Evolutionary conservation across 169 alveolate genomes (phyloP), one percentile per base, ranked within the genome.

Genomic region (Cryptosporidium meleagridis): DNA sequence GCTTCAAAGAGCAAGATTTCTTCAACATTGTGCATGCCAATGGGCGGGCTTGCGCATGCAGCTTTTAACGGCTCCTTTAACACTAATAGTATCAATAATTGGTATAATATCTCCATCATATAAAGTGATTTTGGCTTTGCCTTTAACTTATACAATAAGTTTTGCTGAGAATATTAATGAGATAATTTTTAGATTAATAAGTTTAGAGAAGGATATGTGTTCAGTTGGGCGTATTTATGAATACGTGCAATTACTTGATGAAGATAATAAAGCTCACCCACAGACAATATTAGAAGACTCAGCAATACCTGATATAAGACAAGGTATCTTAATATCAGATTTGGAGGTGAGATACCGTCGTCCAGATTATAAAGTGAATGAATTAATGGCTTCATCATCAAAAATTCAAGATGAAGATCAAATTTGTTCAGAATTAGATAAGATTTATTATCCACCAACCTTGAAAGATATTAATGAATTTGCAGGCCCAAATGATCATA

Each of bases 201-300:
- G 89, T 37, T 48, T 80, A 31, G 89, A 80, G 52, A 92, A 92
- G 37, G 95, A 92, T 59, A 92, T 92, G 95, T 92, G 95, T 18
- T 80, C 89, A 18, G 89, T 80, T 41, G 89, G 68, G 2, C 61
- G 80, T 23, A 51, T 80, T 59, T 80, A 80, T 31, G 89, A 80
- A 18, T 80, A 80, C 26, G 39, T 80, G 9, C 16, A 31, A 3
- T 73, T 45, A 41, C 14, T 80, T 23, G 75, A 80, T 44, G 89
- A 80, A 12, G 75, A 59, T 29, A 31, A 48, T 48, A 29, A 21
- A 41, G 39, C 14, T 39, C 89, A 80, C 12, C 73, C 89, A 26
- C 89, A 80, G 44, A 45, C 65, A n/a, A 18, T 80, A 26, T 48
- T 65, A 31, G 80, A 53, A 41, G 75, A 80, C 21, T 65, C 45